Percentiles rank a stretch among this genome's conserved stretches.
These are phyloP conservation scores for Boletus fagicola DNA, from an alignment of 768 basidiomycete species.

Conservation along the genomic window DNA sequence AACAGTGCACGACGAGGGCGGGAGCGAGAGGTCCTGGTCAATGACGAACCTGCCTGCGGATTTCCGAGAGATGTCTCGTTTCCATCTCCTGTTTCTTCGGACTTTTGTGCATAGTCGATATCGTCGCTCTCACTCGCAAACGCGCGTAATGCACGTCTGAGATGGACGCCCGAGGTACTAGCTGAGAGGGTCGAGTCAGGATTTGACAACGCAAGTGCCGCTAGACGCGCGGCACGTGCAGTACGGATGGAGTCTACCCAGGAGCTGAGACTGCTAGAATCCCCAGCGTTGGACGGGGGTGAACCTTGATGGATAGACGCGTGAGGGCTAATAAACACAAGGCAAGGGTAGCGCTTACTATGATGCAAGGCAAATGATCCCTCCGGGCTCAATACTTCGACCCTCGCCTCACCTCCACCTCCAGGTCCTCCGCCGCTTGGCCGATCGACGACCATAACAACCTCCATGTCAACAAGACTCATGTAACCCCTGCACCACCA, in stretches of 20 bases:
- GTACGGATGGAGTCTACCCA: conserved; percentile 69
- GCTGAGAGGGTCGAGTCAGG: conserved; percentile 82
- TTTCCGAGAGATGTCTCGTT: conserved; percentile 16
- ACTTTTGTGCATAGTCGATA: conserved; percentile 39
- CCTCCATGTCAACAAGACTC: conserved; percentile 72
- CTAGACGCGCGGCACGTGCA: conserved; percentile 69
- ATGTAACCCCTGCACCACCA: conserved; percentile 73
- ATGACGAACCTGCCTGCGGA: conserved; percentile 1
- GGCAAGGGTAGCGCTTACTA: conserved; percentile 38
- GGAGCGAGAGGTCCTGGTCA: not conserved
- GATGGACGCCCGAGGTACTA: conserved; percentile 70
- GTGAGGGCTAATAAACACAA: not conserved
- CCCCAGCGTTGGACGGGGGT: not conserved
- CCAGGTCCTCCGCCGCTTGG: conserved; percentile 13
- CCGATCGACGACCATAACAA: conserved; percentile 50
- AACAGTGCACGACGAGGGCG: conserved; percentile 28
- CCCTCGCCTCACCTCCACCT: conserved; percentile 46
- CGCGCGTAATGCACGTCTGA: conserved; percentile 71
- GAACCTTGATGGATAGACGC: conserved; percentile 1
- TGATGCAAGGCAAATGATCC: conserved; percentile 75
- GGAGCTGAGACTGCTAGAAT: conserved; percentile 39
- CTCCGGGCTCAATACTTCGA: conserved; percentile 76
- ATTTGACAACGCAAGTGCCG: conserved; percentile 65
- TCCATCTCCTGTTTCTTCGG: conserved; percentile 46
- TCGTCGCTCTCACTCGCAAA: conserved; percentile 48